A percentile compares a stretch with the other conserved stretches of the same genome.
Evolutionary conservation across 257 asterid species (phyloP).

Genomic region (Anisodus acutangulus): DNA sequence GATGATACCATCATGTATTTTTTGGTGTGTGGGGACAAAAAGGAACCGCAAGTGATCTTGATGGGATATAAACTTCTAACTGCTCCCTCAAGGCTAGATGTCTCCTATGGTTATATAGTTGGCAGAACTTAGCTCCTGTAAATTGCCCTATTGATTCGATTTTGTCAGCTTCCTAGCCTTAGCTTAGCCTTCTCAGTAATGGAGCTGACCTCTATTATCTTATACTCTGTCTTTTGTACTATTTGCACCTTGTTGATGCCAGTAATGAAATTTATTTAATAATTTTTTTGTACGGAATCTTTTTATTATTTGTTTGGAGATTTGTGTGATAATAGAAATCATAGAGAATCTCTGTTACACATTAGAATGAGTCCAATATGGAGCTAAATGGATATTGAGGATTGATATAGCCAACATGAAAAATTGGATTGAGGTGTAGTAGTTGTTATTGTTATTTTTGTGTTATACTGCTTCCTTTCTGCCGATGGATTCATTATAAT

Average conservation of each 20-base stretch:
- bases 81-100: background rate
- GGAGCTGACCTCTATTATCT: background rate
- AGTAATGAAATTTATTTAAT: background rate
- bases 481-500: background rate
- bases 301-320: background rate
- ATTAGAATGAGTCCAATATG: background rate
- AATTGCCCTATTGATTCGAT: constrained; percentile 1
- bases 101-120: constrained; percentile 1
- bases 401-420: background rate
- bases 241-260: constrained; percentile 8
- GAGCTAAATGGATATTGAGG: background rate
- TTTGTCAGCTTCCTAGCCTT: background rate
- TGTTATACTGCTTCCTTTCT: background rate
- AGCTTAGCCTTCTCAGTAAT: background rate
- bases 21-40: constrained; percentile 15
- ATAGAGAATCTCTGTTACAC: background rate
- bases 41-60: background rate
- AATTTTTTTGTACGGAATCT: background rate
- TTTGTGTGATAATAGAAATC: background rate
- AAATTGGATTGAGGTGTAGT: constrained; percentile 2
- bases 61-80: background rate
- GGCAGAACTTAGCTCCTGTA: background rate
- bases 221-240: background rate
- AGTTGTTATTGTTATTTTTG: background rate
- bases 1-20: background rate